These are phyloP conservation scores for Theobroma cacao DNA, from an alignment of 345 rosid genomes.

Conservation along the genomic window DNA sequence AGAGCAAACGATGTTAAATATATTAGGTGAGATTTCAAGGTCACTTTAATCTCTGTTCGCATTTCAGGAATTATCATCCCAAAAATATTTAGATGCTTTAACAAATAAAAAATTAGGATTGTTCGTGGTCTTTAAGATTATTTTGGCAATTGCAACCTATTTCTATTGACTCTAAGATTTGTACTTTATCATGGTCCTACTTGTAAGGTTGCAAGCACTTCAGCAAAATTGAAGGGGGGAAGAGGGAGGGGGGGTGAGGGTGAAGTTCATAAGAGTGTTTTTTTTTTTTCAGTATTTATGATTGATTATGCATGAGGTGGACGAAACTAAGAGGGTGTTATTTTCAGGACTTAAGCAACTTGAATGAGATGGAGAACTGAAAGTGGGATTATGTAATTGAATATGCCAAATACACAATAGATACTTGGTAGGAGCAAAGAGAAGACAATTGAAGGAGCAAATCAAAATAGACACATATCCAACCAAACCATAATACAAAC, in stretches of 20 bases:
- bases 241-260: no score
- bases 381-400: background rate
- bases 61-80: no score
- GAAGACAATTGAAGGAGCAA: background rate
- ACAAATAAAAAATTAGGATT: background rate
- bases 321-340: background rate
- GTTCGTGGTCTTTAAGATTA: background rate
- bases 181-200: background rate
- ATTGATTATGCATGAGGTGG: background rate
- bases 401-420: background rate
- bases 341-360: background rate
- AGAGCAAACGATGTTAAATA: background rate
- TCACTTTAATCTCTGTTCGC: no score
- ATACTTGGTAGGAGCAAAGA: background rate
- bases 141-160: background rate
- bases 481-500: background rate
- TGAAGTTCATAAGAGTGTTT: no score
- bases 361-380: background rate
- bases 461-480: background rate
- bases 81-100: background rate
- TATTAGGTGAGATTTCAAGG: no score
- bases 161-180: no score
- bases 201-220: background rate
- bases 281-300: no score
- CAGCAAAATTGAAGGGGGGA: background rate